Conservation (phyloP, 129 eudicot genomes). For the Saposhnikovia divaricata region DNA sequence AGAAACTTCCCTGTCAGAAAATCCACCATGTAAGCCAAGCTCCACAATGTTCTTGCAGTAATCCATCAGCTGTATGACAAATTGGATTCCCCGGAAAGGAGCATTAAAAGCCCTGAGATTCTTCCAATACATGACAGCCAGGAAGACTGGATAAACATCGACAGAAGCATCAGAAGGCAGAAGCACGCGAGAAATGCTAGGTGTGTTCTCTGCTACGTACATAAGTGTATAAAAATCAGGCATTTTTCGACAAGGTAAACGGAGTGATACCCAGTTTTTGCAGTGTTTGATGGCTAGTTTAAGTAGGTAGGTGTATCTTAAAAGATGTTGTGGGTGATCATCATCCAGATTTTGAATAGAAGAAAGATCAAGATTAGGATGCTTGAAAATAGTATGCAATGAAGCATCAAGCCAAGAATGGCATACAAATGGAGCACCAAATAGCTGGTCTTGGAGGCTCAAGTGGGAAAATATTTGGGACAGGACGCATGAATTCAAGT, state of each 20-base stretch:
- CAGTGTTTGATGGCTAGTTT: slow-evolving; percentile 6
- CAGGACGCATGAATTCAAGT: slow-evolving; percentile 11
- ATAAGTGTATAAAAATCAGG: background rate
- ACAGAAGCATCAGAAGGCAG: background rate
- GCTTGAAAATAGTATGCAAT: slow-evolving; percentile 8
- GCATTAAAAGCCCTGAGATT: slow-evolving; percentile 11
- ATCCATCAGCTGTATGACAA: slow-evolving; percentile 9
- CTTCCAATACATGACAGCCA: slow-evolving; percentile 17
- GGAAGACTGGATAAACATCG: slow-evolving; percentile 4
- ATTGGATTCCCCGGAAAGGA: background rate
- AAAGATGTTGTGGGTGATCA: slow-evolving; percentile 1
- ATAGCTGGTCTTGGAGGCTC: slow-evolving; percentile 11
- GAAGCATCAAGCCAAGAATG: slow-evolving; percentile 15
- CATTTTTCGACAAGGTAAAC: background rate
- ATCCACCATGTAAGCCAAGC: slow-evolving; percentile 9
- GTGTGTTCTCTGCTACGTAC: slow-evolving; percentile 12
- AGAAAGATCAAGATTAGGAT: slow-evolving; percentile 14
- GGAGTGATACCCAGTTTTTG: background rate
- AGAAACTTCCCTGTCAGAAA: background rate
- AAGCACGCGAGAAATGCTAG: background rate
- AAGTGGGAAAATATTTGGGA: slow-evolving; percentile 10
- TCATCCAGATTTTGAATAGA: slow-evolving; percentile 8
- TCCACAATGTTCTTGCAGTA: slow-evolving; percentile 20
- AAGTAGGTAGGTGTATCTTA: background rate
- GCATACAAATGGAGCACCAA: slow-evolving; percentile 13